These are phyloP conservation scores for Ogataea paradorogensis DNA, from an alignment of 805 yeast genomes.

Conservation along the genomic window DNA sequence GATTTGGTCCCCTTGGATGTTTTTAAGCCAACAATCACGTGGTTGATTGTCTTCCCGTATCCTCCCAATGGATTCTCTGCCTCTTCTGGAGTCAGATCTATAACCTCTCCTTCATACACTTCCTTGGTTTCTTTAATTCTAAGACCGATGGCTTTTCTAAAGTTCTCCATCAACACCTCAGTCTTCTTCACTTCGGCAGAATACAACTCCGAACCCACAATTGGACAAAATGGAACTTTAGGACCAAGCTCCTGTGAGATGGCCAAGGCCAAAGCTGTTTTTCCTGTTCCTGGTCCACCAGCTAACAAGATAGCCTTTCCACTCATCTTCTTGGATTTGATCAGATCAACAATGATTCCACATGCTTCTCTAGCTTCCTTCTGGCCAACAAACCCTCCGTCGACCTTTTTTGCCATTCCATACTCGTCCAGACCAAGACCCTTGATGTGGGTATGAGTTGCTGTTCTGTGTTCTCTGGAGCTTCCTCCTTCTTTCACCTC, in stretches of 20 bases:
- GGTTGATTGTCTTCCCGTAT: constrained; percentile 56
- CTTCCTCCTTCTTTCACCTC: constrained; percentile 58
- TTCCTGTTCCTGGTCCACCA: constrained; percentile 99
- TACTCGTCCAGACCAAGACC: constrained; percentile 96
- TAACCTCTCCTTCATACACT: constrained; percentile 97
- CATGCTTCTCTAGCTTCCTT: constrained; percentile 93
- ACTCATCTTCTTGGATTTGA: constrained; percentile 90
- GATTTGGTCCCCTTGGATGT: constrained; percentile 97
- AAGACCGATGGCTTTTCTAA: constrained; percentile 92
- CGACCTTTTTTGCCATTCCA: constrained; percentile 73
- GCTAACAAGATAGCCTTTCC: constrained; percentile 95
- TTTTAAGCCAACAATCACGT: constrained; percentile 90
- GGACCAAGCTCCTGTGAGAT: constrained; percentile 66
- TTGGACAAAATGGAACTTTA: constrained; percentile 91
- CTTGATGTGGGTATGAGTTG: constrained; percentile 97
- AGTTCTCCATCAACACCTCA: constrained; percentile 94
- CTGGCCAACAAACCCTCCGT: constrained; percentile 98
- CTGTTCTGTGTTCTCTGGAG: constrained; percentile 38
- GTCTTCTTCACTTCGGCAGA: constrained; percentile 92
- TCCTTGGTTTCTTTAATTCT: constrained; percentile 96
- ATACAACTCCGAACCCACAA: constrained; percentile 92
- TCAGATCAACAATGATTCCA: constrained; percentile 89
- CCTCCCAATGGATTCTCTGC: constrained; percentile 98
- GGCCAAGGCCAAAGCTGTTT: constrained; percentile 98
- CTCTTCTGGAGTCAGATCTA: constrained; percentile 79